Evolutionary conservation across 768 basidiomycete genomes (phyloP).

Genomic region (Sporobolomyces pararoseus): DNA sequence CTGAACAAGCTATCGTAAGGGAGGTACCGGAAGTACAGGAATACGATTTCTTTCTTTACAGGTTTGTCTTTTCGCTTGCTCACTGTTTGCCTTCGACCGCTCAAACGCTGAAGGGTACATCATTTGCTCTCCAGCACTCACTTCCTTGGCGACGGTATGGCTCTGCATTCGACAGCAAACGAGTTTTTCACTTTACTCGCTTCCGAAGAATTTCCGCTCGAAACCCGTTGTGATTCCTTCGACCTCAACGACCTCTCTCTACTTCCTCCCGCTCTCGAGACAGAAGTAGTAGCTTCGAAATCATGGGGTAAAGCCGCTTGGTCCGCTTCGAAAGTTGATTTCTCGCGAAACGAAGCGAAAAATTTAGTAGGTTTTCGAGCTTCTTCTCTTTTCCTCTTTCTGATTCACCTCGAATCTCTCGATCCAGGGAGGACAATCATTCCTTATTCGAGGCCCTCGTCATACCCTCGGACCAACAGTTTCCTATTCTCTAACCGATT

Average conservation of each 20-base stretch:
- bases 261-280: conserved; percentile 58
- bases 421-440: conserved; percentile 66
- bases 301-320: conserved; percentile 52
- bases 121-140: conserved; percentile 60
- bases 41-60: conserved; percentile 61
- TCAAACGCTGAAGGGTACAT: background rate
- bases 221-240: background rate
- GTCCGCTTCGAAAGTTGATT: conserved; percentile 59
- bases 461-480: conserved; percentile 68
- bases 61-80: background rate
- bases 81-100: background rate
- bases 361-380: conserved; percentile 55
- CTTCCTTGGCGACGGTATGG: conserved; percentile 83
- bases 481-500: conserved; percentile 58
- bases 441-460: conserved; percentile 54
- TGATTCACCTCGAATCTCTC: background rate
- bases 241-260: background rate
- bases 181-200: conserved; percentile 66
- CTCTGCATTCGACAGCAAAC: conserved; percentile 73
- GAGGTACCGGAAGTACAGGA: conserved; percentile 45
- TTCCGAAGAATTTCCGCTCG: background rate
- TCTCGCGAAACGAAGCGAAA: conserved; percentile 57
- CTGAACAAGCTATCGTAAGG: conserved; percentile 18
- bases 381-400: background rate
- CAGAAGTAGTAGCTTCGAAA: conserved; percentile 51